Base-by-base conservation (phyloP, 2,329 filamentous ascomycete species). In the Ramichloridium luteum region DNA sequence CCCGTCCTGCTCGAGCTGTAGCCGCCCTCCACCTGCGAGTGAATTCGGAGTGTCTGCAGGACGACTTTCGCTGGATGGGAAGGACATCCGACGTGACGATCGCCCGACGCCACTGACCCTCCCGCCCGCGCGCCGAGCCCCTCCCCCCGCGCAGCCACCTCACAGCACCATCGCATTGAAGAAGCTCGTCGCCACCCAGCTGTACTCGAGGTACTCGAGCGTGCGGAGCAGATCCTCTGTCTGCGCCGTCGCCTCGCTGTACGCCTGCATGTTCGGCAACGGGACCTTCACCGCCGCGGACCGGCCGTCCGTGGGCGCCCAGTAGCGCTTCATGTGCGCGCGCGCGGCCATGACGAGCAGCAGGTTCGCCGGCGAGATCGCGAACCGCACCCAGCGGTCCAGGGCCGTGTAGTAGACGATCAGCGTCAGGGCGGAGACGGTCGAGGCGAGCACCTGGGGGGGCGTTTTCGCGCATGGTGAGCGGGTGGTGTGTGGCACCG, bases 271-370 rank as follows among this genome's bases (percentile, higher is more conserved):
- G 6, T 49, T 49, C n/a, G 51, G 49, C 18, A 54, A 35, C 11
- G 51, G 51, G 10, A 54, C 35, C 20, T 38, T 40, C 15, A 39
- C 42, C n/a, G 40, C 43, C 6, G 47, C 46, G 4, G 39, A 48
- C 41, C 50, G 47, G 34, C 46, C 48, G 17, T 51, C 46, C 3
- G 27, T 22, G 2, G 50, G 48, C 16, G 46, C 46, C 55, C 55
- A 58, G 43, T 54, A 57, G 17, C 49, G 50, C 36, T 47, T 46
- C 37, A 58, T 48, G 34, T 58, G 47, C 5, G 39, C 38, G 4
- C 55, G 42, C 5, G 48, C 51, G 18, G 45, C 38, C 1, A 54
- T 33, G 4, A 48, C 42, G 6, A 38, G 28, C 13, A 54, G 27
- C 6, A 56, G 37, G 18, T 53, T 23, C 4, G 36, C 40, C 4